Percentiles rank a stretch among this genome's conserved stretches.
Evolutionary conservation across 495 filamentous ascomycete genomes (phyloP).

Genomic region (Xylaria grammica): DNA sequence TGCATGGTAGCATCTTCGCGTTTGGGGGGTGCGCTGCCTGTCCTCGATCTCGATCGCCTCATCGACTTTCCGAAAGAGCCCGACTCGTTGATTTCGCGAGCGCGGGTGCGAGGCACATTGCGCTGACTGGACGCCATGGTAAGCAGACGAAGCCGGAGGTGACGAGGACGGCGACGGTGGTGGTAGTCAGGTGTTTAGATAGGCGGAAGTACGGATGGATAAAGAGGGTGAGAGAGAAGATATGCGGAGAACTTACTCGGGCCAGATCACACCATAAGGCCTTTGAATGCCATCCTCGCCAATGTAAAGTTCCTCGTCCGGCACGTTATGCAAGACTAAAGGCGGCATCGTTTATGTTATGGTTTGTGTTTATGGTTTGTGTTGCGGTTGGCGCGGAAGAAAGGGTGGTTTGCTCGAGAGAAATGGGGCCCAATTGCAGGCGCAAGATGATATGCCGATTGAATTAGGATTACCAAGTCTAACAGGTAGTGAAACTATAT

Average conservation of each 20-base stretch:
- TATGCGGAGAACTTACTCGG: conserved; percentile 46
- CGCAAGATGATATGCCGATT: too few species aligned
- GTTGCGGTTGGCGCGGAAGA: background rate
- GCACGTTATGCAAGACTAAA: conserved; percentile 63
- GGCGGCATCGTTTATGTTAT: conserved; percentile 52
- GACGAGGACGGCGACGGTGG: background rate
- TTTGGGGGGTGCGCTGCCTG: conserved; percentile 53
- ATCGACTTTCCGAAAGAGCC: conserved; percentile 64
- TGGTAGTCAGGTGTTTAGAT: background rate
- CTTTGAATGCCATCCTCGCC: conserved; percentile 61
- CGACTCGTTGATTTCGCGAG: conserved; percentile 51
- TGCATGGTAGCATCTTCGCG: conserved; percentile 61
- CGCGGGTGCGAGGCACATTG: conserved; percentile 40
- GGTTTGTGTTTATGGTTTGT: too few species aligned
- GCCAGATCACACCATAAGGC: conserved; percentile 62
- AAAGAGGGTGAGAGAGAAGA: background rate
- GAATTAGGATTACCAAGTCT: background rate
- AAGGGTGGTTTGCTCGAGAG: background rate
- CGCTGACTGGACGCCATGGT: conserved; percentile 32
- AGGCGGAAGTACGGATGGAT: background rate
- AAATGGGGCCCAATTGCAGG: background rate
- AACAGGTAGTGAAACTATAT: background rate
- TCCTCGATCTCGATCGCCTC: conserved; percentile 56
- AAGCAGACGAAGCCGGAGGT: conserved; percentile 20
- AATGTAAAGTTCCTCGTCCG: conserved; percentile 62